Base-by-base conservation (phyloP, 768 basidiomycete genomes). In the Lactarius sanguifluus region DNA sequence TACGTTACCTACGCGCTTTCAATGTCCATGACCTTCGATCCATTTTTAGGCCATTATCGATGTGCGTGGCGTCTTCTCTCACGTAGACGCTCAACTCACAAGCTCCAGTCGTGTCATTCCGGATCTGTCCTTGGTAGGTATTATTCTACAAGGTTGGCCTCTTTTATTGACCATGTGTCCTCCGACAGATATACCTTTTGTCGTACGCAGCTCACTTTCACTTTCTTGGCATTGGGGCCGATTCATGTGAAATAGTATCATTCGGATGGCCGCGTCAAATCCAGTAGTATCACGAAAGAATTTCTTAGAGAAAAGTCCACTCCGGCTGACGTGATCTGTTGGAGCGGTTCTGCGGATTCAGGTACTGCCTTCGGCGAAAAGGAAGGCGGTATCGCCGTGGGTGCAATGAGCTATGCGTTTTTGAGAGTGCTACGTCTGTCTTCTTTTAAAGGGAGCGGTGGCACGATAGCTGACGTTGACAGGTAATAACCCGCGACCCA, bases 91-190 rank as follows among this genome's bases (percentile, higher is more conserved):
- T 40, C 34, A 9, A 54, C 47, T 62, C 32, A 43, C 41, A 23
- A 30, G 55, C 28, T 52, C 34, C 66, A 78, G 75, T 77, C 74
- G 25, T 80, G 79, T 67, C 80, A 81, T 72, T 79, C 78, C 1
- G 80, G 79, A n/a, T 77, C 79, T 40, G 76, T 78, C 10, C 74
- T 81, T 52, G 81, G 73, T 73, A 50, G 5, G 72, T 68, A 25
- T 16, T 1, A 5, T 67, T 12, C 36, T 36, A 30, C 13, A 12
- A 18, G 3, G 15, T 40, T 1, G 23, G 15, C 52, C n/a, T 34
- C 10, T n/a, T 52, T 7, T 23, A 30, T 45, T 65, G 30, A 32
- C 10, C n/a, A 2, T 18, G 3, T 59, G 40, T 25, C n/a, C 5
- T 20, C 28, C 20, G 41, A n/a, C 23, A 71, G 70, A 70, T 38